Evolutionary conservation across 2,329 filamentous ascomycete species (phyloP).

Genomic region (Domatiomyces globalis): DNA sequence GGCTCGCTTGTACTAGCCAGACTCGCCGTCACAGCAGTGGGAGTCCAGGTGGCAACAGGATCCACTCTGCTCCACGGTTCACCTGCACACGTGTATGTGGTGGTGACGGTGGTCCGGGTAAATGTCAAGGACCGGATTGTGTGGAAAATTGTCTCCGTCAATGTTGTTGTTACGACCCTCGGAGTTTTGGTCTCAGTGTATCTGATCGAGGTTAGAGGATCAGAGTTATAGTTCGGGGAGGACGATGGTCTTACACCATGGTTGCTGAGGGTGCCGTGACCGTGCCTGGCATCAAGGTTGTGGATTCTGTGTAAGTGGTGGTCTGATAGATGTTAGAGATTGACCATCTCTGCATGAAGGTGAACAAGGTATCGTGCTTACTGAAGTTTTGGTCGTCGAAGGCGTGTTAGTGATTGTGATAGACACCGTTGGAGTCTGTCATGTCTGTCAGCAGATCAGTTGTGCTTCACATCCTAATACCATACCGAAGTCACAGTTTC

Average conservation of each 20-base stretch:
- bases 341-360: neutral
- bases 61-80: conserved; percentile 8
- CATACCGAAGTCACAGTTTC: conserved; percentile 4
- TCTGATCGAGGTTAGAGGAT: neutral
- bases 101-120: conserved; percentile 9
- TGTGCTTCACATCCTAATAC: neutral
- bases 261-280: conserved; percentile 11
- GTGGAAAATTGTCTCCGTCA: conserved; percentile 9
- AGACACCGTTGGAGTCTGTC: conserved; percentile 9
- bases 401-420: conserved; percentile 10
- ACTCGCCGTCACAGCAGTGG: conserved; percentile 3
- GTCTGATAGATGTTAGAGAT: conserved; percentile 6
- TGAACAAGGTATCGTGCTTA: neutral
- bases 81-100: conserved; percentile 4
- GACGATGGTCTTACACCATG: neutral
- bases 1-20: conserved; percentile 1
- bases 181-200: conserved; percentile 5
- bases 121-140: conserved; percentile 8
- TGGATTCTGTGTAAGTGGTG: conserved; percentile 7
- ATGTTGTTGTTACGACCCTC: conserved; percentile 6
- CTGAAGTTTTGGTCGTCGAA: neutral
- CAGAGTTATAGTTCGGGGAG: neutral
- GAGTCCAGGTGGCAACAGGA: conserved; percentile 10
- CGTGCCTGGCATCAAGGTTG: conserved; percentile 7
- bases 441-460: neutral